These are phyloP conservation scores for Microthyrium microscopicum DNA, from an alignment of 2,329 filamentous ascomycete genomes.

Conservation along the genomic window DNA sequence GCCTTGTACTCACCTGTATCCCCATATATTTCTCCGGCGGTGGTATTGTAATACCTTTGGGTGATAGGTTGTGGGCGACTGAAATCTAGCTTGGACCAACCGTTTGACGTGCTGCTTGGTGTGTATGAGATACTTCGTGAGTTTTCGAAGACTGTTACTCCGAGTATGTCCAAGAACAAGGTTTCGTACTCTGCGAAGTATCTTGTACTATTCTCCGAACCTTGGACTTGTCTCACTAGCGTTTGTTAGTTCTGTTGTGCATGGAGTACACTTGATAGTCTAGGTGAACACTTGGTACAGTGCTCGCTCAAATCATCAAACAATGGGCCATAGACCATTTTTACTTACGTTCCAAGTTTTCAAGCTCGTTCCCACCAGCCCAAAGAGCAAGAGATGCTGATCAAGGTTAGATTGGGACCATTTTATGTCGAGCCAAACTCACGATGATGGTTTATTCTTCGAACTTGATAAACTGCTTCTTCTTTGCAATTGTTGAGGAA, in stretches of 20 bases:
- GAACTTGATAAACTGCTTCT: slow-evolving; percentile 43
- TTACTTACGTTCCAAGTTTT: slow-evolving; percentile 38
- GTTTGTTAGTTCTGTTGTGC: no score
- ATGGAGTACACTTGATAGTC: no score
- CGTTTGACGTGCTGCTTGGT: slow-evolving; percentile 43
- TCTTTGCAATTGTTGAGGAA: slow-evolving; percentile 39
- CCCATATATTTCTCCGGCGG: slow-evolving; percentile 37
- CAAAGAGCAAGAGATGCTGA: slow-evolving; percentile 21
- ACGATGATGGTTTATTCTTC: slow-evolving; percentile 44
- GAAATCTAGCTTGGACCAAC: slow-evolving; percentile 38
- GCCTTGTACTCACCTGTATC: slow-evolving; percentile 27
- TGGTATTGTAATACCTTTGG: slow-evolving; percentile 39
- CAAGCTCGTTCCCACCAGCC: slow-evolving; percentile 39
- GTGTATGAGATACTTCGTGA: slow-evolving; percentile 43
- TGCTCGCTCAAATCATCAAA: slow-evolving; percentile 23
- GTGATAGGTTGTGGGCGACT: slow-evolving; percentile 35
- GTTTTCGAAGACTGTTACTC: slow-evolving; percentile 41
- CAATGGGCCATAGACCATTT: slow-evolving; percentile 22
- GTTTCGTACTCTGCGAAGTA: slow-evolving; percentile 39
- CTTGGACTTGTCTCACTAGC: no score
- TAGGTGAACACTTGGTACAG: no score
- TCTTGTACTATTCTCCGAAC: no score
- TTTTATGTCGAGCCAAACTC: slow-evolving; percentile 2
- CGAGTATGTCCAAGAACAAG: slow-evolving; percentile 38
- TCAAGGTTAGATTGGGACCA: not conserved